A percentile compares a stretch with the other conserved stretches of the same genome.
phyloP scores from a whole-genome alignment of 805 yeast species.

The Pichia gijzeniarum region DNA sequence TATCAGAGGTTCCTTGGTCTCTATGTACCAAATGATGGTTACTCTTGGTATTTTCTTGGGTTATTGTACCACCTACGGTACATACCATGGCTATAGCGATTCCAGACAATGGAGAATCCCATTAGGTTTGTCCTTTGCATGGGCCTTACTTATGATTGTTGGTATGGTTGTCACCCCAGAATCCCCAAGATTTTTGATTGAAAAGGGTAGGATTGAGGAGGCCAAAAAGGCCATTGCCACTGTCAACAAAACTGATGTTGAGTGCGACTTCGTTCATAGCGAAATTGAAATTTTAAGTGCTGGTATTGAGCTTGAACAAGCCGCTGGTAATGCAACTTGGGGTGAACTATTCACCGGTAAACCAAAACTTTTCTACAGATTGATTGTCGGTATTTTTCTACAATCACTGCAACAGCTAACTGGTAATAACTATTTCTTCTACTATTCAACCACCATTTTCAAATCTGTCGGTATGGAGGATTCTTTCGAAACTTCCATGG shows the following conservation, averaged over 20 bases:
- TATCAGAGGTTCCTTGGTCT: constrained; percentile 65
- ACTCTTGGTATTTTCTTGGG: constrained; percentile 69
- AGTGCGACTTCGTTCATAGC: constrained; percentile 47
- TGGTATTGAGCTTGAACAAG: constrained; percentile 53
- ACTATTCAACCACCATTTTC: constrained; percentile 59
- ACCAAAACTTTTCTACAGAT: constrained; percentile 53
- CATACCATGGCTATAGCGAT: constrained; percentile 41
- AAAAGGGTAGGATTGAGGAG: constrained; percentile 41
- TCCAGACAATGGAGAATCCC: constrained; percentile 67
- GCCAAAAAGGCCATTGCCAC: constrained; percentile 50
- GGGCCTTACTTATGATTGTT: constrained; percentile 44
- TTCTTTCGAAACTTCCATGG: constrained; percentile 53
- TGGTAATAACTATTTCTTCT: constrained; percentile 62
- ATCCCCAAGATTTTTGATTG: constrained; percentile 59
- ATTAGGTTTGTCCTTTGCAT: constrained; percentile 41
- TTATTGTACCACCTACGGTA: constrained; percentile 60
- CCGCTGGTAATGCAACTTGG: constrained; percentile 65
- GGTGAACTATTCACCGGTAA: constrained; percentile 54
- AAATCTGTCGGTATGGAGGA: constrained; percentile 51
- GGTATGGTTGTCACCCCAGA: constrained; percentile 62
- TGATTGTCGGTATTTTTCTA: constrained; percentile 50
- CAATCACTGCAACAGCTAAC: constrained; percentile 59
- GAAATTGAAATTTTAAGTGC: constrained; percentile 52
- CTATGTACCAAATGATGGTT: constrained; percentile 63
- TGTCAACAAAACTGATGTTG: constrained; percentile 49